Conservation (phyloP, 805 yeast genomes). For the Myxozyma vanderwaltii region DNA sequence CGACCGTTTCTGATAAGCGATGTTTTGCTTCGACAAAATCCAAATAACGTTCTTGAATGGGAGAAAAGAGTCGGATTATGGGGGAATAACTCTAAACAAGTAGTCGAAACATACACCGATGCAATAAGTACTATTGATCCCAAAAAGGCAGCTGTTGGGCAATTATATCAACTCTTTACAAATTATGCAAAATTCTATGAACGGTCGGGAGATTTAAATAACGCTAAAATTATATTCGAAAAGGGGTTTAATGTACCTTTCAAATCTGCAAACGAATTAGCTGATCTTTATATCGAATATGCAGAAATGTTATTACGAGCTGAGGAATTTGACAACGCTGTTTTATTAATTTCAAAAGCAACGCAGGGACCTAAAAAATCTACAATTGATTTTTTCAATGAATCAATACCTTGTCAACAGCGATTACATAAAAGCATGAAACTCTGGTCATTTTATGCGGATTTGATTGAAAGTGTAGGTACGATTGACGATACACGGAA, state of each 20-base stretch:
- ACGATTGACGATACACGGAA: constrained; percentile 44
- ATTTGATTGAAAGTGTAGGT: constrained; percentile 59
- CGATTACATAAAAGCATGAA: constrained; percentile 61
- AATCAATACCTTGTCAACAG: constrained; percentile 54
- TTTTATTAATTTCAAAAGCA: constrained; percentile 48
- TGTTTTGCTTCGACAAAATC: constrained; percentile 61
- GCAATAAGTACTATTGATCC: constrained; percentile 74
- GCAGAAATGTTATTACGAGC: constrained; percentile 60
- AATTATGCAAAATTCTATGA: constrained; percentile 68
- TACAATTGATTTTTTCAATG: constrained; percentile 46
- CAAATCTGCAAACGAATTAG: constrained; percentile 61
- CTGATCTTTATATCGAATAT: constrained; percentile 75
- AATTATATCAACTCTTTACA: constrained; percentile 66
- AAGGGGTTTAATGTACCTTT: constrained; percentile 74
- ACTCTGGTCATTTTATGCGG: constrained; percentile 75
- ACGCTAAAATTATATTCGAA: constrained; percentile 64
- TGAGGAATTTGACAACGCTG: constrained; percentile 51
- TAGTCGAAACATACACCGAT: constrained; percentile 58
- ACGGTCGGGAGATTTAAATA: constrained; percentile 52
- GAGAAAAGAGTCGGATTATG: constrained; percentile 56
- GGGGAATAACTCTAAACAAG: constrained; percentile 47
- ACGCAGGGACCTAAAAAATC: constrained; percentile 47
- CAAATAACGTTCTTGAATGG: constrained; percentile 70
- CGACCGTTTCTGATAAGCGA: constrained; percentile 66
- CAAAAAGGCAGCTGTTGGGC: constrained; percentile 45